Percentiles rank a stretch among this genome's conserved stretches.
Evolutionary conservation across 192 early-diverging fungal species (phyloP).

Genomic region (Phlyctochytrium planicorne): DNA sequence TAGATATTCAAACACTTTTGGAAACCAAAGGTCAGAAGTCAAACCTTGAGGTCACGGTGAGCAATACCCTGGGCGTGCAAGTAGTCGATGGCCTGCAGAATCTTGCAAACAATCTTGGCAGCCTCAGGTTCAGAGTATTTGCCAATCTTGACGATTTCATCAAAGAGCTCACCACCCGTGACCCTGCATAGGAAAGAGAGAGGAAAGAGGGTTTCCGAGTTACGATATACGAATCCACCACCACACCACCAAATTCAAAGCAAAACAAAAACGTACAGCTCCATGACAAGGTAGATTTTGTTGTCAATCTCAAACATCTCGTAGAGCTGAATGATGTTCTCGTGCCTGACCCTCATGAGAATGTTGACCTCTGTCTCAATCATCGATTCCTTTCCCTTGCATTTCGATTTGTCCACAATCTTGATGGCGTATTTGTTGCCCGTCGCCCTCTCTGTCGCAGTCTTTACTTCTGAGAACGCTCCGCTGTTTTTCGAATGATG

Average conservation of each 20-base stretch:
- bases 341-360: slow-evolving; percentile 65
- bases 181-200: slow-evolving; percentile 32
- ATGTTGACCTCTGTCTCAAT: slow-evolving; percentile 73
- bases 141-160: slow-evolving; percentile 72
- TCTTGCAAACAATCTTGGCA: slow-evolving; percentile 70
- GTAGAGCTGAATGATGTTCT: slow-evolving; percentile 50
- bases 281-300: slow-evolving; percentile 54
- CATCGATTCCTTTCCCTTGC: slow-evolving; percentile 59
- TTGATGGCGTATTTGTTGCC: slow-evolving; percentile 73
- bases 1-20: neutral
- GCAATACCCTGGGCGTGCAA: slow-evolving; percentile 85
- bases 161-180: slow-evolving; percentile 91
- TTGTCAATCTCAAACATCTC: slow-evolving; percentile 53
- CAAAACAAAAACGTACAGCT: slow-evolving; percentile 43
- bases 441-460: slow-evolving; percentile 62
- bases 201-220: no score
- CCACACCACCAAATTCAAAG: neutral
- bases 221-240: neutral
- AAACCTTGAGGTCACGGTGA: slow-evolving; percentile 65
- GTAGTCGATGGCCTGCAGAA: slow-evolving; percentile 78
- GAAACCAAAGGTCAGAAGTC: neutral
- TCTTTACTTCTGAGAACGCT: slow-evolving; percentile 39
- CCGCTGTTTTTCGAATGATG: neutral
- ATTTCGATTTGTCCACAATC: slow-evolving; percentile 68
- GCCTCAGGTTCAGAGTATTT: slow-evolving; percentile 76